These are phyloP conservation scores for Mitragyna speciosa DNA, from an alignment of 257 asterid genomes.

Conservation along the genomic window DNA sequence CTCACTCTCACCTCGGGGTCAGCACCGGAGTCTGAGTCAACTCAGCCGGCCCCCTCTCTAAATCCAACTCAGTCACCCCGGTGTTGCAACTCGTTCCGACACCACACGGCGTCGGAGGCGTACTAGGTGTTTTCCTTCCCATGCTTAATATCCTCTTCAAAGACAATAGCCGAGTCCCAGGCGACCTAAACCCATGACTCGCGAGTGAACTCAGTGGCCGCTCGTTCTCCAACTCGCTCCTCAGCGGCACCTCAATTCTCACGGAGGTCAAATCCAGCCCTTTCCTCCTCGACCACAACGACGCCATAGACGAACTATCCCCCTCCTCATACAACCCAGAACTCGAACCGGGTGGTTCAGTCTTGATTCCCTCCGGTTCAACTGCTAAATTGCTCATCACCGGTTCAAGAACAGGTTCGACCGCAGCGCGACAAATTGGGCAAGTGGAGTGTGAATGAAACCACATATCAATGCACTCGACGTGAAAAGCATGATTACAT, in stretches of 20 bases:
- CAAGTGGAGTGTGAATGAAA: conserved; percentile 77
- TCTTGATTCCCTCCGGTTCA: neutral
- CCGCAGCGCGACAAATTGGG: conserved; percentile 79
- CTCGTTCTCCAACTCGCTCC: conserved; percentile 43
- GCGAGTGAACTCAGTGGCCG: conserved; percentile 46
- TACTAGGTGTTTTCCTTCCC: conserved; percentile 51
- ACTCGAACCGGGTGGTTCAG: conserved; percentile 45
- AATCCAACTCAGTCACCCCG: conserved; percentile 33
- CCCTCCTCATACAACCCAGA: conserved; percentile 35
- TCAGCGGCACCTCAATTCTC: conserved; percentile 61
- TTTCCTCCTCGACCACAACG: conserved; percentile 46
- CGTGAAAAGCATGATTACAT: conserved; percentile 68
- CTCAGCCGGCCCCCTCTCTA: conserved; percentile 32
- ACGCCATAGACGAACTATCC: conserved; percentile 13
- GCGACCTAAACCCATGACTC: conserved; percentile 37
- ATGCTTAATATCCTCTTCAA: conserved; percentile 59
- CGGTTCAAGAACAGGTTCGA: conserved; percentile 38
- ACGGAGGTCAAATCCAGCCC: conserved; percentile 46
- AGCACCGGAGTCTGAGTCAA: conserved; percentile 12
- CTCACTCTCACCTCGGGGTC: conserved; percentile 8
- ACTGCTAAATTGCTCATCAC: conserved; percentile 12
- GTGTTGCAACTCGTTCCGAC: conserved; percentile 31
- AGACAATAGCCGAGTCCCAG: conserved; percentile 55
- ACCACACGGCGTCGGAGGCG: conserved; percentile 33
- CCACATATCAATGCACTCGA: conserved; percentile 87